Conservation (phyloP, 768 basidiomycete species). For the Mycena galericulata region DNA sequence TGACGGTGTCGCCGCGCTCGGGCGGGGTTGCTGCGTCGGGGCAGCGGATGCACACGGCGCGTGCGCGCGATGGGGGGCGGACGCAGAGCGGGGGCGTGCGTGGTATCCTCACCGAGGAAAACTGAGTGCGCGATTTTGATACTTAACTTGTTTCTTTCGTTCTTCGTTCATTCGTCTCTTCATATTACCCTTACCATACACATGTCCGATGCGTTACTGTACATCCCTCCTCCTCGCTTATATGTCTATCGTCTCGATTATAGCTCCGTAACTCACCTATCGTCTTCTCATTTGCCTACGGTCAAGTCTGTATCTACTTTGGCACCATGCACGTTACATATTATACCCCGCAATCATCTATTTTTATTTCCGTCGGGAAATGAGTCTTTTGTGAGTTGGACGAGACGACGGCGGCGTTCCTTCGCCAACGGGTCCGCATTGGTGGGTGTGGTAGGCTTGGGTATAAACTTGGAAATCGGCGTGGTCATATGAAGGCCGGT, state of each 20-base stretch:
- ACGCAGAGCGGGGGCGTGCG: conserved; percentile 91
- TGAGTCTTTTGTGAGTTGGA: conserved; percentile 32
- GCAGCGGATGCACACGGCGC: conserved; percentile 75
- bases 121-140: background rate
- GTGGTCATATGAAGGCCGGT: conserved; percentile 27
- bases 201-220: too few species aligned
- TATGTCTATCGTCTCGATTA: too few species aligned
- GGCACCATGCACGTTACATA: too few species aligned
- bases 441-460: conserved; percentile 27
- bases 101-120: conserved; percentile 67
- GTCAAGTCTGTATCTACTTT: too few species aligned
- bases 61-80: conserved; percentile 83
- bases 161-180: too few species aligned
- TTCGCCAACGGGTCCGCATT: conserved; percentile 29
- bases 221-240: too few species aligned
- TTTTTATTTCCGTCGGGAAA: conserved; percentile 35
- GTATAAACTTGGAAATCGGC: conserved; percentile 29
- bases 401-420: conserved; percentile 33
- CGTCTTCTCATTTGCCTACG: too few species aligned
- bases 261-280: too few species aligned
- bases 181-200: too few species aligned
- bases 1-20: conserved; percentile 38
- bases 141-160: too few species aligned
- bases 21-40: conserved; percentile 30
- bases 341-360: too few species aligned